A percentile compares a stretch with the other conserved stretches of the same genome.
phyloP scores from a whole-genome alignment of 1,139 yeast species.

The Yamadazyma kanchanaburiensis region DNA sequence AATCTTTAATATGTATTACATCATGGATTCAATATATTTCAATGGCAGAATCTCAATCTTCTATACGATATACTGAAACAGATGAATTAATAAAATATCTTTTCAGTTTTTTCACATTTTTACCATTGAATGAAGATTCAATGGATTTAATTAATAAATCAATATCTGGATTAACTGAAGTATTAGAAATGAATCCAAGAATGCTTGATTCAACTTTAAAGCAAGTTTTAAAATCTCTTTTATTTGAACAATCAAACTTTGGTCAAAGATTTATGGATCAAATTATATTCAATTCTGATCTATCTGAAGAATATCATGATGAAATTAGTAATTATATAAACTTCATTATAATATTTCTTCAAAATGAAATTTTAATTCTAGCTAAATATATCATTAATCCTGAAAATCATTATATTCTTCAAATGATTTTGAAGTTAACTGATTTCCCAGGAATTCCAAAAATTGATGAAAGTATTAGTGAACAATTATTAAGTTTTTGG shows the following conservation, averaged over 20 bases:
- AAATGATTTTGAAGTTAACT: conserved; percentile 55
- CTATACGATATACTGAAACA: conserved; percentile 27
- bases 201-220: conserved; percentile 28
- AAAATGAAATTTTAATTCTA: conserved; percentile 48
- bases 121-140: conserved; percentile 8
- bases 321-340: conserved; percentile 48
- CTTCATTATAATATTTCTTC: conserved; percentile 51
- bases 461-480: conserved; percentile 65
- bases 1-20: conserved; percentile 28
- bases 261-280: conserved; percentile 30
- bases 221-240: conserved; percentile 20
- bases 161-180: conserved; percentile 39
- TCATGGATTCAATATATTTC: conserved; percentile 35
- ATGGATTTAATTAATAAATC: conserved; percentile 25
- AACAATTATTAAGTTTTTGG: conserved; percentile 78
- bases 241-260: conserved; percentile 40
- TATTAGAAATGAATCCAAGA: conserved; percentile 44
- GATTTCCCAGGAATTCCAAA: conserved; percentile 60
- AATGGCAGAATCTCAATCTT: conserved; percentile 32
- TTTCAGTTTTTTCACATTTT: conserved; percentile 15
- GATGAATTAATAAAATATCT: conserved; percentile 16
- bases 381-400: conserved; percentile 44
- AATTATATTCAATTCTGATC: conserved; percentile 18
- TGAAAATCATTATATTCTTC: conserved; percentile 36
- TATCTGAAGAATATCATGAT: conserved; percentile 33